These are phyloP conservation scores for Pueraria montana DNA, from an alignment of 306 rosid species.

Conservation along the genomic window DNA sequence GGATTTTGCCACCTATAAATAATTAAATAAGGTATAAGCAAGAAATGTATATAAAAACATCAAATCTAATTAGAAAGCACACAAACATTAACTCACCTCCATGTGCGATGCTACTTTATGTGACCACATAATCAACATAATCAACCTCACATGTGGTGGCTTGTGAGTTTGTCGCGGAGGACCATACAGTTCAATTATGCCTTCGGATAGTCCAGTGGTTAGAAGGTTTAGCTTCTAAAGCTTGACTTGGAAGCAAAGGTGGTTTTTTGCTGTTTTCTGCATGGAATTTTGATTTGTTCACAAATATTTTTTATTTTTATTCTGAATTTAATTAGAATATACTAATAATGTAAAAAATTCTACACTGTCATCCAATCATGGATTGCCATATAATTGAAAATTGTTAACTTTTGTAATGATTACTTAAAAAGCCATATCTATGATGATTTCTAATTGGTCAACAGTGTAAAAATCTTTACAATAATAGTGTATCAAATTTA, in stretches of 20 bases:
- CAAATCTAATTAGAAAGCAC: too few species aligned
- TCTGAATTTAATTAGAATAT: neutral
- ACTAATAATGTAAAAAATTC: neutral
- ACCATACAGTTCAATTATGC: constrained; percentile 87
- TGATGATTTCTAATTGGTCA: neutral
- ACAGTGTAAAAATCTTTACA: neutral
- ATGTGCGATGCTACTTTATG: constrained; percentile 42
- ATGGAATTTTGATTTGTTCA: constrained; percentile 39
- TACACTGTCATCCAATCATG: neutral
- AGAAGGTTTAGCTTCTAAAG: constrained; percentile 91
- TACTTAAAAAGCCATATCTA: neutral
- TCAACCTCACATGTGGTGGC: constrained; percentile 83
- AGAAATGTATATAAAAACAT: too few species aligned
- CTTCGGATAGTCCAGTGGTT: constrained; percentile 95
- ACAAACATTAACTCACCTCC: too few species aligned
- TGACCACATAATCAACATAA: constrained; percentile 9
- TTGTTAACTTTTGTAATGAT: neutral
- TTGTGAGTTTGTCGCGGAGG: constrained; percentile 87
- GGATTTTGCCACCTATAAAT: too few species aligned
- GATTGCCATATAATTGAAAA: neutral
- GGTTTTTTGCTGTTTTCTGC: constrained; percentile 39
- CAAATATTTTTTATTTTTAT: constrained; percentile 1
- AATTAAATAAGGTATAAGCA: too few species aligned
- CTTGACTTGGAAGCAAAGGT: constrained; percentile 95
- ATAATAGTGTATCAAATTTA: neutral